Evolutionary conservation across 1,139 yeast genomes (phyloP).

Genomic region (Yamadazyma kanchanaburiensis): DNA sequence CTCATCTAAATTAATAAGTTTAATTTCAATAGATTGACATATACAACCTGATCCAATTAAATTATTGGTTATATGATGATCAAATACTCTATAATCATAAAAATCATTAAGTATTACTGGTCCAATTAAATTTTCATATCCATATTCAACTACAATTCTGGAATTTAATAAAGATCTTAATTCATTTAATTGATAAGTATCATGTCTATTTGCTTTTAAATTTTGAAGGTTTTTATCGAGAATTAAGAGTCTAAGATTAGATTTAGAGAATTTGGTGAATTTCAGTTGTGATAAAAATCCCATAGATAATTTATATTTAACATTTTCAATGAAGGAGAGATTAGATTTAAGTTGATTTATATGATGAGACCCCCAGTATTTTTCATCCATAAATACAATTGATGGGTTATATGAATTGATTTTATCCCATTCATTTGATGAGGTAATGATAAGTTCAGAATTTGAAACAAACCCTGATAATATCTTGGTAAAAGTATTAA

Average conservation of each 20-base stretch:
- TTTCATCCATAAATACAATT: constrained; percentile 18
- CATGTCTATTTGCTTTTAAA: constrained; percentile 8
- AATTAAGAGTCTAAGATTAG: constrained; percentile 39
- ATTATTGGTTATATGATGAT: constrained; percentile 10
- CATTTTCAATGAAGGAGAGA: constrained; percentile 12
- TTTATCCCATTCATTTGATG: constrained; percentile 6
- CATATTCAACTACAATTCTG: constrained; percentile 53
- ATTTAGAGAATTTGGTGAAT: constrained; percentile 12
- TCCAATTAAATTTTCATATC: constrained; percentile 48
- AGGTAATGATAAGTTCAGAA: constrained; percentile 16
- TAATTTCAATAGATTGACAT: constrained; percentile 49
- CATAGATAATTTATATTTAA: constrained; percentile 17
- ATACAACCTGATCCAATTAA: constrained; percentile 41
- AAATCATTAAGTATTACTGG: constrained; percentile 57
- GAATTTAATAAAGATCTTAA: constrained; percentile 47
- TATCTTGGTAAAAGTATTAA: constrained; percentile 27
- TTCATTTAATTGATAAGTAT: constrained; percentile 33
- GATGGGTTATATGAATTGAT: constrained; percentile 19
- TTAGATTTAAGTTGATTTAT: constrained; percentile 4
- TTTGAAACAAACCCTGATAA: constrained; percentile 27
- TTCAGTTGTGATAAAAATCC: constrained; percentile 27
- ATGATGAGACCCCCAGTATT: not conserved
- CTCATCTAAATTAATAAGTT: constrained; percentile 31
- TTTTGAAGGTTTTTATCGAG: constrained; percentile 21
- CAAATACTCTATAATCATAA: constrained; percentile 56